These are phyloP conservation scores for Sporisorium iseilematis-ciliati DNA, from an alignment of 1,284 basidiomycete species.

Conservation along the genomic window DNA sequence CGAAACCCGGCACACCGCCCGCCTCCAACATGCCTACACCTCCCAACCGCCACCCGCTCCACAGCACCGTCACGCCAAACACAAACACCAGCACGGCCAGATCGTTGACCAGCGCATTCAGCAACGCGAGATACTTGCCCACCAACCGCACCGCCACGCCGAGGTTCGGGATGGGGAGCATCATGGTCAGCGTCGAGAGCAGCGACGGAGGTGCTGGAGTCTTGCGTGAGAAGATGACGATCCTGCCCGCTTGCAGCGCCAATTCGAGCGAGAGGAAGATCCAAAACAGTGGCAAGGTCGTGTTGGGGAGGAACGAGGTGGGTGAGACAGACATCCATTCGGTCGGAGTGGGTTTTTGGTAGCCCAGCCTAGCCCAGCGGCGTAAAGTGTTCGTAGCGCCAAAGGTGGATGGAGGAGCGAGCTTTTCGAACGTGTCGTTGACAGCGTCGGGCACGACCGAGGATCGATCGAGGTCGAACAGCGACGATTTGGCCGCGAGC, in stretches of 20 bases:
- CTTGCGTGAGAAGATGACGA: conserved; percentile 44
- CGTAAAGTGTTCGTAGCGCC: conserved; percentile 23
- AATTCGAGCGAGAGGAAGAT: conserved; percentile 66
- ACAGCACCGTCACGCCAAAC: conserved; percentile 50
- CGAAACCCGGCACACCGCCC: background rate
- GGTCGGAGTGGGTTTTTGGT: conserved; percentile 28
- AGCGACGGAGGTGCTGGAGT: conserved; percentile 42
- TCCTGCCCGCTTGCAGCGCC: conserved; percentile 53
- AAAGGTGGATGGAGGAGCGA: background rate
- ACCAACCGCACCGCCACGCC: conserved; percentile 22
- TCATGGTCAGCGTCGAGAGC: conserved; percentile 28
- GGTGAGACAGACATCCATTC: conserved; percentile 30
- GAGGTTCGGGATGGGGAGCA: conserved; percentile 48
- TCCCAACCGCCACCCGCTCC: conserved; percentile 31
- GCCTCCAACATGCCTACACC: conserved; percentile 30
- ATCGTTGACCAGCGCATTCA: conserved; percentile 52
- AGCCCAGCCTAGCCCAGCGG: conserved; percentile 59
- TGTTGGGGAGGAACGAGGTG: background rate
- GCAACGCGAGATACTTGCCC: conserved; percentile 41
- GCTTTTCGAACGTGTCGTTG: conserved; percentile 18
- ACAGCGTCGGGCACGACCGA: conserved; percentile 18
- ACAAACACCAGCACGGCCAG: conserved; percentile 58
- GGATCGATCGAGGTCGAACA: conserved; percentile 42
- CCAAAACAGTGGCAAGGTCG: conserved; percentile 61
- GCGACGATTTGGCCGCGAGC: conserved; percentile 38